phyloP scores from a whole-genome alignment of 2,329 filamentous ascomycete species.

The Hirsutella rhossiliensis region DNA sequence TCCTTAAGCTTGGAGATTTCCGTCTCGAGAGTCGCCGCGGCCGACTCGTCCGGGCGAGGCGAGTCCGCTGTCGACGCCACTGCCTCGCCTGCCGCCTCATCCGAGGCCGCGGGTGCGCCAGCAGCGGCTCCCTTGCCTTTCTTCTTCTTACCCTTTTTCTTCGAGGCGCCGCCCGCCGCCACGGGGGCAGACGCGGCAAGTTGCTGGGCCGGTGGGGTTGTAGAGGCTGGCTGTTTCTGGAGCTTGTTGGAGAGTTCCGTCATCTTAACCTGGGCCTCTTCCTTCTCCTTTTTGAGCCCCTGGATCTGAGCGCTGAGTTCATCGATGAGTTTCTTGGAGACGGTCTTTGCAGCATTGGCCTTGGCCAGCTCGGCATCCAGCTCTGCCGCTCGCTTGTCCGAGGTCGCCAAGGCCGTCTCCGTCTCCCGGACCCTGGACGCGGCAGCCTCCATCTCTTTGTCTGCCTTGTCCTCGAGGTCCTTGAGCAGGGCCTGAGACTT shows the following conservation, averaged over 20 bases:
- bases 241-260: slow-evolving; percentile 32
- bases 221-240: slow-evolving; percentile 13
- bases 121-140: slow-evolving; percentile 63
- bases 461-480: slow-evolving; percentile 26
- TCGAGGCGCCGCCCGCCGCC: slow-evolving; percentile 13
- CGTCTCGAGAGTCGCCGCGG: slow-evolving; percentile 28
- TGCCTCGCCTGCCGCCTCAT: slow-evolving; percentile 19
- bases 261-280: slow-evolving; percentile 19
- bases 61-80: neutral
- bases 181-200: slow-evolving; percentile 13
- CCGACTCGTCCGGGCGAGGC: slow-evolving; percentile 10
- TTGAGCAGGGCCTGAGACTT: slow-evolving; percentile 31
- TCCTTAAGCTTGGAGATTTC: slow-evolving; percentile 39
- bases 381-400: slow-evolving; percentile 21
- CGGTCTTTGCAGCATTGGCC: slow-evolving; percentile 23
- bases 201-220: slow-evolving; percentile 9
- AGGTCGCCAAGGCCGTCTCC: slow-evolving; percentile 20
- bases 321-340: slow-evolving; percentile 29
- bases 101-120: slow-evolving; percentile 19
- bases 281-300: slow-evolving; percentile 19
- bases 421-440: slow-evolving; percentile 22
- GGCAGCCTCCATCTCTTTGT: slow-evolving; percentile 18
- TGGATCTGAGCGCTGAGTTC: slow-evolving; percentile 25
- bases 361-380: slow-evolving; percentile 29
- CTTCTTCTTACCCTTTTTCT: slow-evolving; percentile 76